These are phyloP conservation scores for Apophysomyces elegans DNA, from an alignment of 371 early-diverging fungal genomes.

Conservation along the genomic window DNA sequence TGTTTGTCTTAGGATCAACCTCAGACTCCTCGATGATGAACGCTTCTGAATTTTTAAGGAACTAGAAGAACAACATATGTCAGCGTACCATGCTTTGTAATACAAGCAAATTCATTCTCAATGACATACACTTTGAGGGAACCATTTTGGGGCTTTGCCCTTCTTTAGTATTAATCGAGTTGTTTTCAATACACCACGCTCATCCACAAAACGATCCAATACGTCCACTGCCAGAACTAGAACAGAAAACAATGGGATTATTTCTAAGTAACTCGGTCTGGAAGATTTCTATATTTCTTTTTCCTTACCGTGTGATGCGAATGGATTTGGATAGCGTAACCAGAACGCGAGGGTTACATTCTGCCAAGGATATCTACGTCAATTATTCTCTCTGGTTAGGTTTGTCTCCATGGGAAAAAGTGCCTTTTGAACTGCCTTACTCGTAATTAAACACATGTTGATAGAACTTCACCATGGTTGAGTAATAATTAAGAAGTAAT, in stretches of 20 bases:
- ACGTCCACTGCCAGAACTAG: constrained; percentile 88
- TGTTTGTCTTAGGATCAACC: constrained; percentile 76
- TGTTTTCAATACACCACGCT: constrained; percentile 81
- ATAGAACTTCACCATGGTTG: constrained; percentile 73
- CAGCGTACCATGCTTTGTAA: too few species aligned
- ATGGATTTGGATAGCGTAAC: constrained; percentile 98
- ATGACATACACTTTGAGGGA: constrained; percentile 47
- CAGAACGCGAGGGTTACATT: constrained; percentile 89
- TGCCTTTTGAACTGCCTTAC: constrained; percentile 43
- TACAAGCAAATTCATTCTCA: too few species aligned
- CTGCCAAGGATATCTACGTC: constrained; percentile 74
- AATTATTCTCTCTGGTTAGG: too few species aligned
- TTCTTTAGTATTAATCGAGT: constrained; percentile 90
- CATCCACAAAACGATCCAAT: constrained; percentile 84
- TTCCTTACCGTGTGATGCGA: constrained; percentile 84
- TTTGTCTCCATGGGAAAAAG: background rate
- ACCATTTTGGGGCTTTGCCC: constrained; percentile 91
- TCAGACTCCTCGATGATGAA: constrained; percentile 87
- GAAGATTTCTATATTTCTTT: background rate
- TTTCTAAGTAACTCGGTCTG: background rate
- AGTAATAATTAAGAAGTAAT: background rate
- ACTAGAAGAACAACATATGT: constrained; percentile 41
- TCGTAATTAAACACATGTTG: constrained; percentile 77
- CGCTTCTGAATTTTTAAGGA: constrained; percentile 76
- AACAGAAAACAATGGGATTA: background rate